Evolutionary conservation across 768 basidiomycete genomes (phyloP).

Genomic region (Leccinum broughii): DNA sequence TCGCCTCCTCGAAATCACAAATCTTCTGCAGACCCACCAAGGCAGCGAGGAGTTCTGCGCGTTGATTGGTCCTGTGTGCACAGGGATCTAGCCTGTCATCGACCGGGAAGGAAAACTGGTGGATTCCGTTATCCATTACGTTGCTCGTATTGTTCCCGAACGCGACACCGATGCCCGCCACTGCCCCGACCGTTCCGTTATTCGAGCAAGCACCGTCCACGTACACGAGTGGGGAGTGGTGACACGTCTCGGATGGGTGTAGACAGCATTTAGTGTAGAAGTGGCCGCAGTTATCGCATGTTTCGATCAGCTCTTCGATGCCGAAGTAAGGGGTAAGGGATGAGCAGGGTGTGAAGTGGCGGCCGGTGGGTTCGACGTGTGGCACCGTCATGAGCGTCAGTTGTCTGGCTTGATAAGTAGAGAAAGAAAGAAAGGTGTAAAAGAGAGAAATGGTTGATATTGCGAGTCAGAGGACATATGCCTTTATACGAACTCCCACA

Average conservation of each 20-base stretch:
- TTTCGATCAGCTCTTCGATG: background rate
- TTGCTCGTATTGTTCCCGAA: background rate
- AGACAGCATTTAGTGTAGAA: background rate
- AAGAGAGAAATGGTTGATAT: background rate
- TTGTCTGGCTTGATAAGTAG: background rate
- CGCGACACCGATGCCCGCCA: background rate
- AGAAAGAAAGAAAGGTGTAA: background rate
- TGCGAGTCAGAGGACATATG: no score
- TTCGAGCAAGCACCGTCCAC: conserved; percentile 1
- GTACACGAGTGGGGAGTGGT: background rate
- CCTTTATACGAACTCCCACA: no score
- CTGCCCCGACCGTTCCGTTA: background rate
- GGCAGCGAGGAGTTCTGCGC: conserved; percentile 1
- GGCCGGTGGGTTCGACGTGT: background rate
- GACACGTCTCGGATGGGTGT: background rate
- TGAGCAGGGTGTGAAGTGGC: background rate
- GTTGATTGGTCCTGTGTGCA: background rate
- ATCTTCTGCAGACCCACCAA: conserved; percentile 22
- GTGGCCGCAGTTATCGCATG: background rate
- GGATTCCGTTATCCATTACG: background rate
- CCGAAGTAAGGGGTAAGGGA: background rate
- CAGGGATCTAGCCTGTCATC: background rate
- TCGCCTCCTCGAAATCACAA: conserved; percentile 26
- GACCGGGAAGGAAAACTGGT: conserved; percentile 3
- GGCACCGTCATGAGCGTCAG: background rate